A percentile compares a stretch with the other conserved stretches of the same genome.
Conservation (phyloP, 2,329 filamentous ascomycete species). For the Aureobasidium leucospermi region DNA sequence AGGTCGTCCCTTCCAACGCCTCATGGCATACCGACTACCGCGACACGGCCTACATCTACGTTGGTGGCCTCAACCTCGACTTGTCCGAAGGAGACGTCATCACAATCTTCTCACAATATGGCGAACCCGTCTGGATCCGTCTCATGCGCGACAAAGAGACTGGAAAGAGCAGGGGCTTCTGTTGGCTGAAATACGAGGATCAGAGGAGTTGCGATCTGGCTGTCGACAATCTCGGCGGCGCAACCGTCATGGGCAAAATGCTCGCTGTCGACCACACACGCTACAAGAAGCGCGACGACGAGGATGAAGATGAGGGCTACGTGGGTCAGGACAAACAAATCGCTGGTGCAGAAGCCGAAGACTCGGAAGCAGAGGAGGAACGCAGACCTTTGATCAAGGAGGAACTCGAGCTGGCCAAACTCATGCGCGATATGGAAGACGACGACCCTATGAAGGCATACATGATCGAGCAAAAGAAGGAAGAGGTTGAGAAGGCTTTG, state of each 20-base stretch:
- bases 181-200: slow-evolving; percentile 96
- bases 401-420: slow-evolving; percentile 67
- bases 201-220: slow-evolving; percentile 92
- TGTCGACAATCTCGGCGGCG: slow-evolving; percentile 89
- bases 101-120: slow-evolving; percentile 94
- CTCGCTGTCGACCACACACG: slow-evolving; percentile 86
- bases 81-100: slow-evolving; percentile 93
- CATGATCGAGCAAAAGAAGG: slow-evolving; percentile 82
- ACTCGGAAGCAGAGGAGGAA: slow-evolving; percentile 32
- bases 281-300: slow-evolving; percentile 73
- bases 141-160: slow-evolving; percentile 92
- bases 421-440: slow-evolving; percentile 71
- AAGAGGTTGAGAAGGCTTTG: slow-evolving; percentile 69
- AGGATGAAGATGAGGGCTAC: slow-evolving; percentile 52
- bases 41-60: slow-evolving; percentile 94
- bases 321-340: slow-evolving; percentile 42
- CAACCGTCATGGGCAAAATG: slow-evolving; percentile 70
- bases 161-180: slow-evolving; percentile 89
- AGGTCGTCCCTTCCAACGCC: slow-evolving; percentile 73
- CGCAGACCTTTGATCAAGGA: slow-evolving; percentile 64
- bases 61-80: slow-evolving; percentile 87
- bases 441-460: slow-evolving; percentile 97
- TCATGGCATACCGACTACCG: slow-evolving; percentile 98
- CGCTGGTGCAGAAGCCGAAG: slow-evolving; percentile 35
- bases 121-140: slow-evolving; percentile 89